Evolutionary conservation across 306 rosid species (phyloP), one percentile per base, ranked within the genome.

Genomic region (Dalbergia cultrata): DNA sequence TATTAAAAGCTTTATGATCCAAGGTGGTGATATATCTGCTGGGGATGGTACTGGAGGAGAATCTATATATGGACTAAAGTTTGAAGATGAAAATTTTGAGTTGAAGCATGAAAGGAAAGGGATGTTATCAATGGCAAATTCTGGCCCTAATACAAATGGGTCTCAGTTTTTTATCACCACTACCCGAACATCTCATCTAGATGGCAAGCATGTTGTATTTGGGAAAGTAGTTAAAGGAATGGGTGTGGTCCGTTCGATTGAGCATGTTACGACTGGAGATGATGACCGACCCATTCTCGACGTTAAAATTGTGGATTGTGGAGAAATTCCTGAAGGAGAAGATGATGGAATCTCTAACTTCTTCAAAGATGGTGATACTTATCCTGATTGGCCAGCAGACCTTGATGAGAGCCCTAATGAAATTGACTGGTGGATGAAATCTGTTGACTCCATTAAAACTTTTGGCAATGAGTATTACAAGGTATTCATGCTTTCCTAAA

Each of bases 31-130:
- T 80, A 92, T 90, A 67, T 92, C 99, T 31, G 95, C 97, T 44
- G 95, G 97, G 60, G 97, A 93, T 80, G 99, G 97, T 19, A 90
- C 97, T 10, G 97, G 97, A 31, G 99, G 99, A 78, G 97, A 93
- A 75, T 92, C 97, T 49, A 93, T 93, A 13, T 95, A 92, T 56
- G 99, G 99, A 35, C 44, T 82, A 82, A 90, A 89, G 84, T 92
- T 95, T 63, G 97, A 90, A 58, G 97, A 92, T 56, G 99, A 95
- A 81, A 95, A 88, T 85, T 89, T 92, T 68, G 95, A 92, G 80
- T 13, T 86, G 85, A 95, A 95, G 85, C 99, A 95, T 83, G 97
- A 92, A 82, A 87, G 99, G 86, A 92, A 92, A 84, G 99, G 99
- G 80, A 93, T 95, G 93, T 59, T 95, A 67, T 95, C 99, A 22